A percentile compares a stretch with the other conserved stretches of the same genome.
These are phyloP conservation scores for Corynascus novoguineensis DNA, from an alignment of 495 filamentous ascomycete genomes.

Conservation along the genomic window DNA sequence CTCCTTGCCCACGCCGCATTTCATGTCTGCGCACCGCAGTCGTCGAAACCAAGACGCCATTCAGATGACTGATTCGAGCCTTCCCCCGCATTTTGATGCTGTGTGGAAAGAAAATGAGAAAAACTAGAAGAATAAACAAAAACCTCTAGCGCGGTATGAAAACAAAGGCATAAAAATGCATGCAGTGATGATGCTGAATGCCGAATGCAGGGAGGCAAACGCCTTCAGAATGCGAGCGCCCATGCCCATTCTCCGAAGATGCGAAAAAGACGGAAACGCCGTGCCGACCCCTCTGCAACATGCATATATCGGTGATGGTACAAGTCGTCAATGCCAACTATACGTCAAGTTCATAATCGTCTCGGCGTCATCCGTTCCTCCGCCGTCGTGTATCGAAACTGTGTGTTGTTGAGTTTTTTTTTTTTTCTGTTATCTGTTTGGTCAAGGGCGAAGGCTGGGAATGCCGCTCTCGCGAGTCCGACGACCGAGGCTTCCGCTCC, in stretches of 20 bases:
- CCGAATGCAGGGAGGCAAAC: not conserved
- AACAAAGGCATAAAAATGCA: not conserved
- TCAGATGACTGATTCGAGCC: not conserved
- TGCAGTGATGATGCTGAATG: not conserved
- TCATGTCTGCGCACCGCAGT: not conserved
- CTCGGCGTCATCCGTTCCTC: not conserved
- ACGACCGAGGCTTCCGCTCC: slow-evolving; percentile 38
- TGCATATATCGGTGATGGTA: not conserved
- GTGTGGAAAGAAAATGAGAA: not conserved
- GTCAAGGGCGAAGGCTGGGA: slow-evolving; percentile 18
- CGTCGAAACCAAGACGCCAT: not conserved
- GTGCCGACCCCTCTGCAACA: not conserved
- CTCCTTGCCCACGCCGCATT: not conserved
- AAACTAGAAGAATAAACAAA: not conserved
- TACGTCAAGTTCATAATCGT: slow-evolving; percentile 3
- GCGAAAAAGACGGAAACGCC: slow-evolving; percentile 6
- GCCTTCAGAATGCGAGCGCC: not conserved
- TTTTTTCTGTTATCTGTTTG: not conserved
- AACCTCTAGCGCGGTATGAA: no score
- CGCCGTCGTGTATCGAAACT: not conserved
- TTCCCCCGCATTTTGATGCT: not conserved
- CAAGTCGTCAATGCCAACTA: not conserved
- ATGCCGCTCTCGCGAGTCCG: slow-evolving; percentile 37
- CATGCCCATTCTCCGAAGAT: not conserved
- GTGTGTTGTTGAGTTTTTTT: not conserved